Evolutionary conservation across 176 grass and related monocot species (phyloP), one percentile per base, ranked within the genome.

Genomic region (Urochloa ruziziensis): DNA sequence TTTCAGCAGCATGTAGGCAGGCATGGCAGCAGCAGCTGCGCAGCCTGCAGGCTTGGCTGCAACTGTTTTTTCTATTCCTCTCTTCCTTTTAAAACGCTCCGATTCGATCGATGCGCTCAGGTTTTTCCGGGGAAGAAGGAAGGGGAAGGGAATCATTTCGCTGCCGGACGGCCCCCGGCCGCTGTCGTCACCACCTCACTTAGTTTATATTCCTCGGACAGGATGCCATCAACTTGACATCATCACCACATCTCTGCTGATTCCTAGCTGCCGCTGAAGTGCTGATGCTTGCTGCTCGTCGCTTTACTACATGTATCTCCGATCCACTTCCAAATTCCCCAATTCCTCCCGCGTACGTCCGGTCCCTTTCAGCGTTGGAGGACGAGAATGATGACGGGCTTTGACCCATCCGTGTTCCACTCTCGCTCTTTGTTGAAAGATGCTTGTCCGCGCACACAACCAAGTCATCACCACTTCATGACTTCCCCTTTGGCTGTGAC

Each of bases 211-310:
- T 54, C 48, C 23, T 54, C 63, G 32, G 77, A 52, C 49, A 34
- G 1, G 33, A 56, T 68, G 78, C 78, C 78, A 78, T 83, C 73
- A 48, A 14, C 64, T 49, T 90, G 78, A 68, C 78, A 67, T 80
- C 79, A 57, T 69, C 88, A 58, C 44, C 69, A 21, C 69, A 47
- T 19, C 40, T n/a, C 66, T 25, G n/a, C 67, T 61, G 79, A 83
- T 83, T 85, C 48, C 79, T 61, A 42, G 80, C 44, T 9, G 27
- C 1, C 3, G 19, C 7, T 25, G 6, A 56, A 58, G 2, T 2
- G 35, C 36, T 53, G 6, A 54, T 54, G 52, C 16, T 4, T 68
- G 65, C n/a, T 42, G 65, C 46, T 61, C 51, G 24, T 76, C 77
- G 80, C 72, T 62, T 81, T 40, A n/a, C n/a, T 83, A 62, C 51